These are phyloP conservation scores for Nicotiana sylvestris DNA, from an alignment of 257 asterid genomes.

Conservation along the genomic window DNA sequence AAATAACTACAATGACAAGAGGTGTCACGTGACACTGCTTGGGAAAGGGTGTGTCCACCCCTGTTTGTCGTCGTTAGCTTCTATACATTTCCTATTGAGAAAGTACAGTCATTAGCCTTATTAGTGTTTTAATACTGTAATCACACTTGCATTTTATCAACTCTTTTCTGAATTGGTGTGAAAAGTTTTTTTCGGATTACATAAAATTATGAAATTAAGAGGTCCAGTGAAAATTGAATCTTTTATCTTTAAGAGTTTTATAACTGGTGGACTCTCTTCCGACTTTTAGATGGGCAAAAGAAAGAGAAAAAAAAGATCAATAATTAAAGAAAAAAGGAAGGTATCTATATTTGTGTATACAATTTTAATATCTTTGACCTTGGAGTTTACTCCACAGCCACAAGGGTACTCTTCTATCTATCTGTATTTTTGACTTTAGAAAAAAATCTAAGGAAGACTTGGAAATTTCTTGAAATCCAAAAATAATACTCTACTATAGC, in stretches of 20 bases:
- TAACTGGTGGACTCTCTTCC: not conserved
- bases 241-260: not conserved
- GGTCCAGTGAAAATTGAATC: not conserved
- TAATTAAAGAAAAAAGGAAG: not conserved
- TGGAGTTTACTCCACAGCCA: not conserved
- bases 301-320: not conserved
- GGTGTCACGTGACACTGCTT: too few species aligned
- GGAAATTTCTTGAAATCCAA: not conserved
- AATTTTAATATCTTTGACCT: not conserved
- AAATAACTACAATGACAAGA: too few species aligned
- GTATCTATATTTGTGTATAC: too few species aligned
- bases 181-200: not conserved
- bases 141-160: not conserved
- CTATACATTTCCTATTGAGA: too few species aligned
- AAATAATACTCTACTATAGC: not conserved
- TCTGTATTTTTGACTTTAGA: not conserved
- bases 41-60: too few species aligned
- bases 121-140: not conserved
- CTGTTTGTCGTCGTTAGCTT: too few species aligned
- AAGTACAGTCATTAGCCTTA: too few species aligned
- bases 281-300: not conserved
- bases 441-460: not conserved
- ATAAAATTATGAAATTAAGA: not conserved
- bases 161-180: not conserved
- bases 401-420: not conserved